phyloP scores from a whole-genome alignment of 2,329 filamentous ascomycete genomes.

The Colletotrichum horii region DNA sequence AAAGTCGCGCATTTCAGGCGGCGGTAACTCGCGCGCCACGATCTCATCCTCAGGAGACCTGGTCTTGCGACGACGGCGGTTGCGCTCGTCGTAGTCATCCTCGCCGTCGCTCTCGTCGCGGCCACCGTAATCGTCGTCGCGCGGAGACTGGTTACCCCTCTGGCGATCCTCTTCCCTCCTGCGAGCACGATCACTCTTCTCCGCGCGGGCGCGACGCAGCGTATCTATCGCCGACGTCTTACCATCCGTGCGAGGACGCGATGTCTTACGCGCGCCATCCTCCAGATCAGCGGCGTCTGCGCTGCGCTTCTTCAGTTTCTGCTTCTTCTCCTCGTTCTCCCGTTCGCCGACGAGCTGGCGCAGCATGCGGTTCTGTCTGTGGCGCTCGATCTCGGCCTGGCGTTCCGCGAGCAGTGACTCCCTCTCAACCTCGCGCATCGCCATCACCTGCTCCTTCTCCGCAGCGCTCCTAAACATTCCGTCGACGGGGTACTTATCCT shows the following conservation, averaged over 20 bases:
- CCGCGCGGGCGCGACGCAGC: slow-evolving; percentile 64
- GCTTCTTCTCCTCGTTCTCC: slow-evolving; percentile 66
- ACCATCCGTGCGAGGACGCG: slow-evolving; percentile 73
- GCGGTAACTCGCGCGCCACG: slow-evolving; percentile 71
- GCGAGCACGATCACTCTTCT: slow-evolving; percentile 68
- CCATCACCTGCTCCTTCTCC: slow-evolving; percentile 81
- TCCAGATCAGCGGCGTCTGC: slow-evolving; percentile 80
- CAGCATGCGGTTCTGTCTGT: slow-evolving; percentile 81
- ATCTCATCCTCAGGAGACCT: slow-evolving; percentile 67
- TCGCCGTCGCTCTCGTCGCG: slow-evolving; percentile 78
- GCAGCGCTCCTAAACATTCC: slow-evolving; percentile 78
- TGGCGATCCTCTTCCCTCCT: slow-evolving; percentile 66
- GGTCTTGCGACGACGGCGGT: slow-evolving; percentile 50
- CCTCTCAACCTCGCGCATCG: slow-evolving; percentile 86
- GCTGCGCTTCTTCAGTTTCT: slow-evolving; percentile 77
- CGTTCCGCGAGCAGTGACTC: slow-evolving; percentile 91
- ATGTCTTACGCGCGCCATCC: slow-evolving; percentile 75
- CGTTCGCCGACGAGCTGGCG: slow-evolving; percentile 75
- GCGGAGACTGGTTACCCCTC: slow-evolving; percentile 50
- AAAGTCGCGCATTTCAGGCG: slow-evolving; percentile 78
- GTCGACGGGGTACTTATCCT: slow-evolving; percentile 82
- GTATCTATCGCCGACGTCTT: slow-evolving; percentile 77
- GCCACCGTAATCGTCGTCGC: slow-evolving; percentile 60
- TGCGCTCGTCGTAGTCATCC: slow-evolving; percentile 11
- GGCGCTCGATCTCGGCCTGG: slow-evolving; percentile 79